phyloP scores from a whole-genome alignment of 2,329 filamentous ascomycete species.

The Aspergillus hortae region DNA sequence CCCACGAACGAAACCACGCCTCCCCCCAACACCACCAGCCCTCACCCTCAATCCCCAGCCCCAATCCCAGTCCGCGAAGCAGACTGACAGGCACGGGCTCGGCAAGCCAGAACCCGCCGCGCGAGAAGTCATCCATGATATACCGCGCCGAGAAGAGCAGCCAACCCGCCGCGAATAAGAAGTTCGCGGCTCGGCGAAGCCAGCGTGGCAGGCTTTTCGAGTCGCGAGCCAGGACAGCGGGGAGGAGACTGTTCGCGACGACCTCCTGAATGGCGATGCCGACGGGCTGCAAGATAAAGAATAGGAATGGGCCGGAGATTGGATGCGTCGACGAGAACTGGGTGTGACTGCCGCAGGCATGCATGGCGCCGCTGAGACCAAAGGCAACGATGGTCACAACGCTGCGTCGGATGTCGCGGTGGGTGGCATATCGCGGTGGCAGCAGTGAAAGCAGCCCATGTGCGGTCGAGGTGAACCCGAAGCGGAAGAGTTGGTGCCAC shows the following conservation, averaged over 20 bases:
- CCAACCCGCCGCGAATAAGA: conserved; percentile 63
- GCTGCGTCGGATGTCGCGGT: conserved; percentile 16
- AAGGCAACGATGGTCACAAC: conserved; percentile 30
- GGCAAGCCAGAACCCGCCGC: conserved; percentile 71
- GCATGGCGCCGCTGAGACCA: conserved; percentile 49
- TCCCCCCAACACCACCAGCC: conserved; percentile 65
- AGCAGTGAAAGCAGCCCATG: conserved; percentile 36
- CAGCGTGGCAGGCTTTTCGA: conserved; percentile 38
- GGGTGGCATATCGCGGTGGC: conserved; percentile 17
- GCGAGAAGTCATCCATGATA: conserved; percentile 73
- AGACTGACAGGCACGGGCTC: conserved; percentile 78
- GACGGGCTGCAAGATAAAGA: conserved; percentile 68
- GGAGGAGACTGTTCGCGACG: conserved; percentile 30
- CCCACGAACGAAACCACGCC: conserved; percentile 56
- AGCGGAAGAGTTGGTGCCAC: conserved; percentile 90
- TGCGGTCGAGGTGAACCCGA: conserved; percentile 44
- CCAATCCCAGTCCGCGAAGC: conserved; percentile 64
- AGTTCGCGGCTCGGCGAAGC: conserved; percentile 55
- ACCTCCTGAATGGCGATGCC: conserved; percentile 61
- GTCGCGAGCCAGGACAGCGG: neutral
- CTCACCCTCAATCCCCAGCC: conserved; percentile 59
- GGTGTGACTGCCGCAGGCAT: conserved; percentile 67
- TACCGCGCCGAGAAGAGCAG: conserved; percentile 61
- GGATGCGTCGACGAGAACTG: conserved; percentile 60
- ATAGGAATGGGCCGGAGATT: conserved; percentile 52